Evolutionary conservation across 805 yeast genomes (phyloP).

Genomic region (Candida xiaguanensis): DNA sequence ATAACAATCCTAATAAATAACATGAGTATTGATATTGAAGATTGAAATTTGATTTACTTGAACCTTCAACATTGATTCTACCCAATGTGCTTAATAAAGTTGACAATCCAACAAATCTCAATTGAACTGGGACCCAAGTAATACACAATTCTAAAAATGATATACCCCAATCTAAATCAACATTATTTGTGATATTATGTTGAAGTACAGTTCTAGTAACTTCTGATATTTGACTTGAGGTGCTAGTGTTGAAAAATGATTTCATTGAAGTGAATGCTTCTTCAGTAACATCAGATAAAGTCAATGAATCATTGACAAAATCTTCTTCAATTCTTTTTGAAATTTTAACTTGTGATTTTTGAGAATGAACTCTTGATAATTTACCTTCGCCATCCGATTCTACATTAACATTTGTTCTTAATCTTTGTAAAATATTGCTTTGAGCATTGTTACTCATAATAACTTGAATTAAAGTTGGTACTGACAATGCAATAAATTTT

Average conservation of each 20-base stretch:
- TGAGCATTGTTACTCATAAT: slow-evolving; percentile 21
- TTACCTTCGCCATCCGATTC: slow-evolving; percentile 18
- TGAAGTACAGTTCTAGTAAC: slow-evolving; percentile 52
- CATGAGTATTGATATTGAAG: slow-evolving; percentile 41
- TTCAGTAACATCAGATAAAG: slow-evolving; percentile 39
- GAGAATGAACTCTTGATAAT: slow-evolving; percentile 25
- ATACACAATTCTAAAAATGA: slow-evolving; percentile 61
- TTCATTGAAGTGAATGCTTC: slow-evolving; percentile 51
- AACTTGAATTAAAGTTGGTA: slow-evolving; percentile 37
- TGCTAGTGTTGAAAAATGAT: slow-evolving; percentile 59
- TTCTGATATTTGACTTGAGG: slow-evolving; percentile 55
- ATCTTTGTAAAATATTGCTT: slow-evolving; percentile 17
- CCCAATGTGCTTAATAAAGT: slow-evolving; percentile 33
- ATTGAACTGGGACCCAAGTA: slow-evolving; percentile 76
- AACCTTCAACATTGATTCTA: slow-evolving; percentile 16
- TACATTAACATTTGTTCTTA: slow-evolving; percentile 24
- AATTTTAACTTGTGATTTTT: slow-evolving; percentile 14
- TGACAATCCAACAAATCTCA: slow-evolving; percentile 61
- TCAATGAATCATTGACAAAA: slow-evolving; percentile 32
- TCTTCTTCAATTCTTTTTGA: slow-evolving; percentile 19
- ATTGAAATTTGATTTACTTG: slow-evolving; percentile 11
- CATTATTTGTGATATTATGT: slow-evolving; percentile 28
- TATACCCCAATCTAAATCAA: slow-evolving; percentile 46
- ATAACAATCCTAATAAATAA: slow-evolving; percentile 55
- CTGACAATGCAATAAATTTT: slow-evolving; percentile 27